Evolutionary conservation across 2,329 filamentous ascomycete species (phyloP), one percentile per base, ranked within the genome.

Genomic region (Raffaelea albimanens): DNA sequence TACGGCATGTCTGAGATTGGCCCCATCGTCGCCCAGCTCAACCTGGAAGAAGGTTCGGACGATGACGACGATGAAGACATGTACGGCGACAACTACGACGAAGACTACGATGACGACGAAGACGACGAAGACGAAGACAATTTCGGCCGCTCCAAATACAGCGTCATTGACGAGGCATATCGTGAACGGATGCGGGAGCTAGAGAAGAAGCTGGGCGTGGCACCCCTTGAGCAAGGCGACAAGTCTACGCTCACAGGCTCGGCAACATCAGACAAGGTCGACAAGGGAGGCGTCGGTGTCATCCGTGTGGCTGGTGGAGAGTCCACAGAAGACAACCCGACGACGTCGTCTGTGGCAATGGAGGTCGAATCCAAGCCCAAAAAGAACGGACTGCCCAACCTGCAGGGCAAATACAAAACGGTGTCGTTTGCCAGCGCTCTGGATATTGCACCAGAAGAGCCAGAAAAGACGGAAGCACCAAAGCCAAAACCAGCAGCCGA

Each of bases 1-100:
- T 98, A 97, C 60, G 83, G 87, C 52, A 74, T 95, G 64, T 83
- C 84, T 40, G 91, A 97, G 63, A 83, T 98, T 49, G 88, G 89
- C 4, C 81, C 87, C 34, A 86, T 98, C 3, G 93, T 98, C 16
- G 93, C 93, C 16, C 89, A 97, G 65, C 76, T 98, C 41, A 80
- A 94, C 49, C 65, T 97, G 2, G 87, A 95, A 52, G 83, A 90
- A 50, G 77, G 72, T 21, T 68, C 69, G 13, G 72, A 70, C 2
- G 67, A 72, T 18, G 73, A 80, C n/a, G 71, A 76, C 9, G 71
- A 57, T 7, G 43, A 47, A 5, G 52, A 70, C 18, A 66, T 78
- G 18, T 72, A 77, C 36, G 67, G 70, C 2, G 42, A 51, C 10
- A 50, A 71, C 18, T 43, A 52, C 3, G 36, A 48, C 2, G 43